Base-by-base conservation (phyloP, 73 alveolate species). In the Urostyla sp. region DNA sequence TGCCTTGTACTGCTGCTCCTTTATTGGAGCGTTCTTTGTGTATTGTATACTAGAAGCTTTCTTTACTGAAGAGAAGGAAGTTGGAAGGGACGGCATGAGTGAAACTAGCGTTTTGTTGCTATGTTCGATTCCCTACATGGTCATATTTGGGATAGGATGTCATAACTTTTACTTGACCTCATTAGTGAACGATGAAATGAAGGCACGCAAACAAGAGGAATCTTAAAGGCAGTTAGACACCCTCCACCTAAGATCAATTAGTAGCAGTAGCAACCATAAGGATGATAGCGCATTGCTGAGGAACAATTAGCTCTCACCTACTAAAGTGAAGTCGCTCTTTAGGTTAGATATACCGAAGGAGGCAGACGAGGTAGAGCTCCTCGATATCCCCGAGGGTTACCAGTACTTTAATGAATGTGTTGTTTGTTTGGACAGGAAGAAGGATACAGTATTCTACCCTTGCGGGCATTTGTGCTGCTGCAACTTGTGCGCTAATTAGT, bases 401-500 rank as follows among this genome's bases (percentile, higher is more conserved):
- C 49, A 46, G 7, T 20, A 31, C 2, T 11, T 11, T 40, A 28
- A 30, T 24, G 24, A 28, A 3, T 69, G 83, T 34, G 48, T 69
- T 30, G 49, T 69, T 21, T 69, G 83, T 34, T 24, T 69, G 72
- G 69, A 46, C 1, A 69, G 24, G 16, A n/a, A n/a, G 15, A 69
- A 49, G 55, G 83, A 69, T 31, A n/a, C 83, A 24, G 30, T 69
- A 27, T 69, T 69, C 30, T 69, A 69, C 48, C 83, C 83, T 13
- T 69, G 83, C 49, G 83, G 83, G 8, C 83, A 69, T 69, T 67
- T 46, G 48, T 69, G 83, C 31, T 67, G 44, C 16, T 69, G 83
- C 55, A 24, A 46, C 49, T 34, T 54, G 28, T 69, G 83, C 30
- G 83, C 72, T 16, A 24, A 69, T 18, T 56, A 7, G 4, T 69